phyloP scores from a whole-genome alignment of 2,329 filamentous ascomycete species.

The Xenoacremonium recifei region DNA sequence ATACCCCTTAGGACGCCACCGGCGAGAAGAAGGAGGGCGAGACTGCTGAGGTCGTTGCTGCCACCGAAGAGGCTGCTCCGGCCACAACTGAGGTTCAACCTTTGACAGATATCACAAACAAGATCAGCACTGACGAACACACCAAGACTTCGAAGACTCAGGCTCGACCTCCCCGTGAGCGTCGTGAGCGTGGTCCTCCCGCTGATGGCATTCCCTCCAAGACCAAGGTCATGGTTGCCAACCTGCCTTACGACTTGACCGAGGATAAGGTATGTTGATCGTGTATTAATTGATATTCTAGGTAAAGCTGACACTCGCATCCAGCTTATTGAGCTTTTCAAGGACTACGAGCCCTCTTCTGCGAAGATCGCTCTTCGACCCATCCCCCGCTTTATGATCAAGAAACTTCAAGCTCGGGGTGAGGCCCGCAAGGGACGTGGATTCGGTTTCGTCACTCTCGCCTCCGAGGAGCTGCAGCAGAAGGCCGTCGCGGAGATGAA shows the following conservation, averaged over 20 bases:
- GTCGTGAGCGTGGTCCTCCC: conserved; percentile 85
- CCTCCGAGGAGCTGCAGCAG: conserved; percentile 92
- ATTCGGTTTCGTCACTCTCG: conserved; percentile 96
- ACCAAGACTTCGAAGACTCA: conserved; percentile 58
- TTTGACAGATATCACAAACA: conserved; percentile 61
- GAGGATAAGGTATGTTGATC: conserved; percentile 79
- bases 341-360: conserved; percentile 84
- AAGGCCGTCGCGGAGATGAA: conserved; percentile 99
- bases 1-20: conserved; percentile 31
- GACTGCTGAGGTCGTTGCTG: conserved; percentile 33
- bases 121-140: conserved; percentile 55
- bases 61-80: conserved; percentile 47
- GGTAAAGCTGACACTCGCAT: conserved; percentile 19
- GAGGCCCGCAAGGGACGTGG: conserved; percentile 99
- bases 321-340: conserved; percentile 96
- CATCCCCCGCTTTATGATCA: conserved; percentile 99
- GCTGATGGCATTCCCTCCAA: conserved; percentile 97
- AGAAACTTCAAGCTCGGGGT: conserved; percentile 98
- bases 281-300: neutral
- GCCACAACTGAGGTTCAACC: conserved; percentile 54
- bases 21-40: conserved; percentile 50
- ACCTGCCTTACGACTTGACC: conserved; percentile 95
- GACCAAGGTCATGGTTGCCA: conserved; percentile 99
- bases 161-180: conserved; percentile 57
- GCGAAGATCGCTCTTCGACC: conserved; percentile 98